A percentile compares a stretch with the other conserved stretches of the same genome.
Evolutionary conservation across 2,329 filamentous ascomycete genomes (phyloP).

Genomic region (Colletotrichum sp.): DNA sequence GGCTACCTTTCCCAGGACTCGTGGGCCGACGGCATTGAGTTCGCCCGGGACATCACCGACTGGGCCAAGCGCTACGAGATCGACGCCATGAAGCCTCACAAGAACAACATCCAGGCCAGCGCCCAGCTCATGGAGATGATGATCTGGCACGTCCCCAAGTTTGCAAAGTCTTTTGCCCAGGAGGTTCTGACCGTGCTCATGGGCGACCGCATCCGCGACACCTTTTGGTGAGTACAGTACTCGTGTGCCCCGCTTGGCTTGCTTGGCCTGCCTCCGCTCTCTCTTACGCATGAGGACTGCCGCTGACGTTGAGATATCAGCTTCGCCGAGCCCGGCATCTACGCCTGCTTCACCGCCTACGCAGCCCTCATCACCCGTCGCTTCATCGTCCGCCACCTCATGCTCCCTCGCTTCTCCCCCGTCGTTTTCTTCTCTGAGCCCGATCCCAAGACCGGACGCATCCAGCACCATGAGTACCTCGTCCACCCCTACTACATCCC

Average conservation of each 20-base stretch:
- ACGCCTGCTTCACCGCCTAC: constrained; percentile 37
- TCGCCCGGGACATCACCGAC: constrained; percentile 49
- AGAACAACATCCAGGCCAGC: constrained; percentile 56
- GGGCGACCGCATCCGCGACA: constrained; percentile 66
- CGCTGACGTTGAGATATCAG: constrained; percentile 30
- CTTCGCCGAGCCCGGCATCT: constrained; percentile 47
- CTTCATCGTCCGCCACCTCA: constrained; percentile 61
- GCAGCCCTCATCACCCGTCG: constrained; percentile 56
- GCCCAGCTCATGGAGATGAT: constrained; percentile 66
- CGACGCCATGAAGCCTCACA: constrained; percentile 59
- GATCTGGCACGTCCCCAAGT: constrained; percentile 56
- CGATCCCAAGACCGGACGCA: constrained; percentile 58
- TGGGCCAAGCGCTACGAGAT: constrained; percentile 65
- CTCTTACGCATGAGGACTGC: not conserved
- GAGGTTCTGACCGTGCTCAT: constrained; percentile 64
- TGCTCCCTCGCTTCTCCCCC: constrained; percentile 59
- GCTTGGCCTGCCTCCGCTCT: not conserved
- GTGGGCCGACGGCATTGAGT: constrained; percentile 58
- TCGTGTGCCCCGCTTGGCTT: not conserved
- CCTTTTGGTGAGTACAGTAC: constrained; percentile 63
- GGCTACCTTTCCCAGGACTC: constrained; percentile 36
- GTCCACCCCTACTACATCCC: constrained; percentile 70
- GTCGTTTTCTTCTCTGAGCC: constrained; percentile 47
- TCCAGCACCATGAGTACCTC: constrained; percentile 56
- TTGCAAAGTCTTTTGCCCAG: constrained; percentile 49